These are phyloP conservation scores for Aspergillus asperescens DNA, from an alignment of 495 filamentous ascomycete species.

Conservation along the genomic window DNA sequence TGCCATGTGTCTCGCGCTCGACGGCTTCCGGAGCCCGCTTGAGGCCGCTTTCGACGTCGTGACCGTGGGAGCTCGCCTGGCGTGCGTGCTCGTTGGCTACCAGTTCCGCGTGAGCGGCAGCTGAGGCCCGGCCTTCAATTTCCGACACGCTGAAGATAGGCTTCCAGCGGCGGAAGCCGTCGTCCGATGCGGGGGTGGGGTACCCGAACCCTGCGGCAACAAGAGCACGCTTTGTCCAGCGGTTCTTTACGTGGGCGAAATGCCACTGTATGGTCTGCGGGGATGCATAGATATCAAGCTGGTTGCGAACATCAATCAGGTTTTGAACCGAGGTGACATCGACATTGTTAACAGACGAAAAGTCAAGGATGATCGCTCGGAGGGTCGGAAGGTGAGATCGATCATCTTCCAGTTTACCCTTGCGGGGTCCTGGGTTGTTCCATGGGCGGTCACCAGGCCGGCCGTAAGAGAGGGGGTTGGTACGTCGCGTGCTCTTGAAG, in stretches of 20 bases:
- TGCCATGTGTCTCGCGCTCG: constrained; percentile 28
- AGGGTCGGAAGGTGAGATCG: constrained; percentile 63
- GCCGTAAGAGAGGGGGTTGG: constrained; percentile 57
- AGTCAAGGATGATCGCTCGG: constrained; percentile 91
- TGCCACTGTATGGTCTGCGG: constrained; percentile 94
- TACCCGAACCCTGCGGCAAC: constrained; percentile 91
- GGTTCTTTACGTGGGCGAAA: constrained; percentile 88
- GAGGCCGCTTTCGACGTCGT: constrained; percentile 40
- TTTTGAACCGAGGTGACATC: constrained; percentile 93
- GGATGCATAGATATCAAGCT: constrained; percentile 80
- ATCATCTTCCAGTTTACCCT: constrained; percentile 47
- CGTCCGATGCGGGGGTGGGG: constrained; percentile 58
- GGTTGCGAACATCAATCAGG: constrained; percentile 95
- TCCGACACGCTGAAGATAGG: constrained; percentile 96
- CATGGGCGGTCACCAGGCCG: constrained; percentile 83
- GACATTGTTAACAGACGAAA: constrained; percentile 93
- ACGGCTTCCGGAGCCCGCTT: constrained; percentile 25
- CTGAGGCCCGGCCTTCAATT: constrained; percentile 65
- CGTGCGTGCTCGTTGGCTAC: constrained; percentile 50
- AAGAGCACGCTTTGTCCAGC: constrained; percentile 95
- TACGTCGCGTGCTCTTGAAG: constrained; percentile 71
- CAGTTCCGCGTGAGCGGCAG: constrained; percentile 56
- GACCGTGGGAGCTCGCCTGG: constrained; percentile 22
- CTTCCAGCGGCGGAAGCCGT: constrained; percentile 70
- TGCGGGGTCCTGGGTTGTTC: constrained; percentile 85